These are phyloP conservation scores for Phaffomyces thermotolerans DNA, from an alignment of 805 yeast species.

Conservation along the genomic window DNA sequence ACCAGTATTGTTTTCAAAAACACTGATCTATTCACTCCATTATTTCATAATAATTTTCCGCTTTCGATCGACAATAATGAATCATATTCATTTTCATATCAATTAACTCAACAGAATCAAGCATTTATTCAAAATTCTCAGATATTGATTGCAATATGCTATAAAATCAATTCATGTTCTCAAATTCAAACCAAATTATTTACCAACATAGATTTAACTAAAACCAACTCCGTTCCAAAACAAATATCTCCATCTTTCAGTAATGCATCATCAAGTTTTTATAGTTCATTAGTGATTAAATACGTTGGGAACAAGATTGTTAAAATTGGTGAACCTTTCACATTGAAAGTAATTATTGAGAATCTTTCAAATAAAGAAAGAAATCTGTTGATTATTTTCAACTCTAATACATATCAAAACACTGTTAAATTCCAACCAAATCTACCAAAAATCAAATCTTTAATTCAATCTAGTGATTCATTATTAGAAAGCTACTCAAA, in stretches of 20 bases:
- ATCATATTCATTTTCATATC: constrained; percentile 22
- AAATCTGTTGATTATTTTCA: constrained; percentile 42
- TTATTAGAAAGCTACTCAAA: constrained; percentile 30
- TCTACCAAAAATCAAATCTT: constrained; percentile 21
- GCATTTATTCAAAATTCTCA: neutral
- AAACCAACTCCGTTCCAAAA: constrained; percentile 13
- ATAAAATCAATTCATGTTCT: constrained; percentile 11
- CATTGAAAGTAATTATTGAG: constrained; percentile 60
- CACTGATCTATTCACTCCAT: constrained; percentile 15
- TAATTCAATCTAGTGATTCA: constrained; percentile 17
- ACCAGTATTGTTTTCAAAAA: constrained; percentile 14
- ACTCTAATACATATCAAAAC: constrained; percentile 10
- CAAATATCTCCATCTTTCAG: neutral
- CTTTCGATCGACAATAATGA: constrained; percentile 19
- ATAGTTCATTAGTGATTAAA: constrained; percentile 34
- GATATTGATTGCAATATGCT: constrained; percentile 8
- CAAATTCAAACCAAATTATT: constrained; percentile 13
- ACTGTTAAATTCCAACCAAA: constrained; percentile 11
- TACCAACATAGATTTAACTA: constrained; percentile 3
- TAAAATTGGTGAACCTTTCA: constrained; percentile 49
- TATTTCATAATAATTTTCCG: constrained; percentile 20
- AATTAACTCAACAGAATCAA: constrained; percentile 11
- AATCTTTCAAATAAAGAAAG: constrained; percentile 48
- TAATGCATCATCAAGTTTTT: neutral
- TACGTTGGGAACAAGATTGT: constrained; percentile 58